phyloP scores from a whole-genome alignment of 352 stramenopile species.

The Globisporangium heterothallicum region DNA sequence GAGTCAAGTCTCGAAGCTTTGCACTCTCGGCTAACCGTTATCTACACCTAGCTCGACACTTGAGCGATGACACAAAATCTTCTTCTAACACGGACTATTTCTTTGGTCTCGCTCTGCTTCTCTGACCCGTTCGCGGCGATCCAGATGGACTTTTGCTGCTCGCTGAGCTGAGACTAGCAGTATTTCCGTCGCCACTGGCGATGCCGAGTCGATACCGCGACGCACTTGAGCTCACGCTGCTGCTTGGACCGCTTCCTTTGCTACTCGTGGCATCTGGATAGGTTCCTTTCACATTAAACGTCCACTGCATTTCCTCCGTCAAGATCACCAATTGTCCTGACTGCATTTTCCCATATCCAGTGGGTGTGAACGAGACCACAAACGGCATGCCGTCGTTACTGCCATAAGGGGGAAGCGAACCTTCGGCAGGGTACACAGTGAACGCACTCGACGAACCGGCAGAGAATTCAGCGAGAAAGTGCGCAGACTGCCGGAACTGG shows the following conservation, averaged over 20 bases:
- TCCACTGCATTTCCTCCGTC: slow-evolving; percentile 92
- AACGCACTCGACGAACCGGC: slow-evolving; percentile 84
- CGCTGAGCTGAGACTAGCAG: neutral
- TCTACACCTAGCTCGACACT: no score
- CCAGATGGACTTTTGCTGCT: neutral
- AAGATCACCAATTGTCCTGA: slow-evolving; percentile 81
- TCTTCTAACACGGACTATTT: neutral
- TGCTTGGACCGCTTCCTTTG: slow-evolving; percentile 25
- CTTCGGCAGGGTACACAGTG: slow-evolving; percentile 78
- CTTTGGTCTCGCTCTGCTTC: neutral
- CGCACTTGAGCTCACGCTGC: slow-evolving; percentile 45
- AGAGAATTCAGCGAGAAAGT: slow-evolving; percentile 87
- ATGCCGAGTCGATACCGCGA: slow-evolving; percentile 36
- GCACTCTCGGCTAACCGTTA: no score
- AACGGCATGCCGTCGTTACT: slow-evolving; percentile 70
- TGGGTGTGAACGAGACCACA: slow-evolving; percentile 88
- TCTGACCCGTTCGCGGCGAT: neutral
- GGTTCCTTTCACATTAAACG: slow-evolving; percentile 87
- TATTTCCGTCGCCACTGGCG: neutral
- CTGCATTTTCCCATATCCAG: slow-evolving; percentile 89
- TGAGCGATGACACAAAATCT: neutral
- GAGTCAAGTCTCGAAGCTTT: no score
- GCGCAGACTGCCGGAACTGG: slow-evolving; percentile 64
- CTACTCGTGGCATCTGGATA: slow-evolving; percentile 63
- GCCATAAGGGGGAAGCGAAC: slow-evolving; percentile 69